A percentile compares a stretch with the other conserved stretches of the same genome.
Evolutionary conservation across 2,329 filamentous ascomycete genomes (phyloP).

Genomic region (Penicillium sp.): DNA sequence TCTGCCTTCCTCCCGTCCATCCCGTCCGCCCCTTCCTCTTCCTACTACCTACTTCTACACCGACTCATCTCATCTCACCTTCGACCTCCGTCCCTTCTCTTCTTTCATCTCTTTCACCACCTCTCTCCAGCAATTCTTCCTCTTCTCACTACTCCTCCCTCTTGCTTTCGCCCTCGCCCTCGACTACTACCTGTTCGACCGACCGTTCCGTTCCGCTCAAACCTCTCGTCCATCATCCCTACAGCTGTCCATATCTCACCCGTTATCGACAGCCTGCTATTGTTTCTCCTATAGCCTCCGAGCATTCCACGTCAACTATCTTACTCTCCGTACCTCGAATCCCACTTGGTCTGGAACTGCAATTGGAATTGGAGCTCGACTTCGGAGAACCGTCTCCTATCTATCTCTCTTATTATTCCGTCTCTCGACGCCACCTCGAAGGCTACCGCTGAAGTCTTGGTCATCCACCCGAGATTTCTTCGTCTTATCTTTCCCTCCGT

Average conservation of each 20-base stretch:
- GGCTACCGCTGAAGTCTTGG: not conserved
- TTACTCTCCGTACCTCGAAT: not conserved
- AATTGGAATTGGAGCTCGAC: not conserved
- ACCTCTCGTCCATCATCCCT: slow-evolving; percentile 2
- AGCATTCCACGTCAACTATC: slow-evolving; percentile 3
- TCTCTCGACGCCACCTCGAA: not conserved
- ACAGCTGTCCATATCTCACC: not conserved
- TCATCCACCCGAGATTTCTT: not conserved
- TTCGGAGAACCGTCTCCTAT: slow-evolving; percentile 3
- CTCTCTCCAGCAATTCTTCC: slow-evolving; percentile 9
- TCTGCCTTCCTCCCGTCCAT: slow-evolving; percentile 18
- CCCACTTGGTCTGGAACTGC: not conserved
- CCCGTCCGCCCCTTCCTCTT: slow-evolving; percentile 16
- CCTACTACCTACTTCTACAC: slow-evolving; percentile 13
- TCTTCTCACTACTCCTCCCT: slow-evolving; percentile 16
- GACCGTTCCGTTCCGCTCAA: not conserved
- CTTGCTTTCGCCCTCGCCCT: slow-evolving; percentile 10
- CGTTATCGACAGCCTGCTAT: slow-evolving; percentile 1
- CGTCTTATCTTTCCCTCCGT: slow-evolving; percentile 12
- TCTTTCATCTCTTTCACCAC: slow-evolving; percentile 18
- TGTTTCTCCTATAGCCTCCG: not conserved
- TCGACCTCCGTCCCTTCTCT: slow-evolving; percentile 15
- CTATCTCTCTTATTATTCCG: not conserved
- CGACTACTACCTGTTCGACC: slow-evolving; percentile 8
- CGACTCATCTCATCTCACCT: slow-evolving; percentile 17